Base-by-base conservation (phyloP, 768 basidiomycete species). In the Gloeopeniophorella convolvens region DNA sequence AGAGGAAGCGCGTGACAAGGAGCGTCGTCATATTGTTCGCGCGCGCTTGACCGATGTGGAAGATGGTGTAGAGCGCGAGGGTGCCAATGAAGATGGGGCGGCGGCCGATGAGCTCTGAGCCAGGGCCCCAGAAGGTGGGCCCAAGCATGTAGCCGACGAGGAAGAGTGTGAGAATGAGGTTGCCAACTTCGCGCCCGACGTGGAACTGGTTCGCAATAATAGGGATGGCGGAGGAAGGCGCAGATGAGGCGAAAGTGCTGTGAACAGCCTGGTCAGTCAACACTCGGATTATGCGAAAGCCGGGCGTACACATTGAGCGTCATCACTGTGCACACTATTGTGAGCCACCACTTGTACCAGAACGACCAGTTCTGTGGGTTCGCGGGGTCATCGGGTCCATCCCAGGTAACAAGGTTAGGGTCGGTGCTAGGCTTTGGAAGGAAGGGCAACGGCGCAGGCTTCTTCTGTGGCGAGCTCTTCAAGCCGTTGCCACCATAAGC, bases 201-300 rank as follows among this genome's bases (percentile, higher is more conserved):
- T 51, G 51, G 6, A 66, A 63, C 0, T 60, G 51, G 13, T 18
- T 5, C 0, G 54, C 50, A 3, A 63, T 48, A 5, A 51, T 9
- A 2, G 40, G 23, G 0, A 49, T 37, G 0, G 55, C 46, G 13
- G 57, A 43, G 2, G 60, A 59, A 1, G 60, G 61, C 3, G 60
- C 54, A 0, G 62, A 62, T 15, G 60, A 64, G 3, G 60, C 61
- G 27, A 64, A 65, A 0, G 64, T 58, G 6, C 55, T 57, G 31
- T 3, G 34, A 10, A 8, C 37, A 43, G 33, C 16, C 28, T 13
- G 15, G 16, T 47, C 21, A 34, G 26, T 18, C 5, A 37, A 3
- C 1, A 12, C 2, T 24, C 13, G 16, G 16, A 36, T 18, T 5
- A 4, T 8, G 28, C 9, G 7, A 10, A 21, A 7, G 18, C 31